A percentile compares a stretch with the other conserved stretches of the same genome.
Evolutionary conservation across 306 rosid species (phyloP).

Genomic region (Styphnolobium japonicum): DNA sequence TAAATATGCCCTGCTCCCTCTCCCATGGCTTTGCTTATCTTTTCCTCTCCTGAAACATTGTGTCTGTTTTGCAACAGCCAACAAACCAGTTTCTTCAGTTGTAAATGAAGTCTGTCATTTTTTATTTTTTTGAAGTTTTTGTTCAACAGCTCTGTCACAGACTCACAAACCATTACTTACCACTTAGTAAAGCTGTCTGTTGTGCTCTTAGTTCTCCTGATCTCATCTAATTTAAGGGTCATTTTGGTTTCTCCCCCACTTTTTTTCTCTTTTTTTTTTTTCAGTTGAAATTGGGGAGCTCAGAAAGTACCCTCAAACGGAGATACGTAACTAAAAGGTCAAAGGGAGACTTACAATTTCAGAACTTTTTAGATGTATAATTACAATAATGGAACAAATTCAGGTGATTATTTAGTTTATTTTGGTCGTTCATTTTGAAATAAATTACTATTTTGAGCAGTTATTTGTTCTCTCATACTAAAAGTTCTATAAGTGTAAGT

Average conservation of each 20-base stretch:
- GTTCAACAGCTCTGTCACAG: neutral
- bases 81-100: neutral
- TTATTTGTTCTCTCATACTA: constrained; percentile 21
- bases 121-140: neutral
- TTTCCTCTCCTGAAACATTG: neutral
- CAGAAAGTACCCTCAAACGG: neutral
- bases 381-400: neutral
- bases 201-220: neutral
- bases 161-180: neutral
- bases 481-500: constrained; percentile 2
- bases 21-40: constrained; percentile 8
- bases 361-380: neutral
- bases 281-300: neutral
- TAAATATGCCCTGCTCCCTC: constrained; percentile 30
- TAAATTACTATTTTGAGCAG: constrained; percentile 15
- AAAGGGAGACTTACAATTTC: neutral
- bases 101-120: neutral
- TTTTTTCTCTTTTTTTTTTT: too few species aligned
- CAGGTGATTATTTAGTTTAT: neutral
- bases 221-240: neutral
- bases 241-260: neutral
- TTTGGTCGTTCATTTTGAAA: neutral
- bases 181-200: neutral
- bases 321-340: neutral
- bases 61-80: constrained; percentile 29